These are phyloP conservation scores for Elsinoe arachidis DNA, from an alignment of 2,329 filamentous ascomycete species.

Conservation along the genomic window DNA sequence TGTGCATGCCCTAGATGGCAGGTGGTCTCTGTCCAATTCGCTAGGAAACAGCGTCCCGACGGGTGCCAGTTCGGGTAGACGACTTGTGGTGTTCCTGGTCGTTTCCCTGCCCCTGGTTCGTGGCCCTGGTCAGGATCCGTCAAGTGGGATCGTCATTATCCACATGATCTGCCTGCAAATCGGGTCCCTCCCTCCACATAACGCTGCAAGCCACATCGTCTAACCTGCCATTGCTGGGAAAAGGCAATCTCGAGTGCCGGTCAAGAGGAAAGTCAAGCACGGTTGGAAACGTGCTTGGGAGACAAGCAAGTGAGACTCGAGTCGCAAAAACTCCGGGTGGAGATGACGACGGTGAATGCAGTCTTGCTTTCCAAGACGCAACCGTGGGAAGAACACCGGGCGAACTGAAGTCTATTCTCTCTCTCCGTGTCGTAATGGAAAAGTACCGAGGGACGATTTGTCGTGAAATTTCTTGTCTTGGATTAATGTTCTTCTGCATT, in stretches of 20 bases:
- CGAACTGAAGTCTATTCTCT: not conserved
- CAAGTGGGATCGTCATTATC: not conserved
- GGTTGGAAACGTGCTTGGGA: not conserved
- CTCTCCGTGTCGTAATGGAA: not conserved
- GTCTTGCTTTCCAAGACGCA: not conserved
- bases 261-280: not conserved
- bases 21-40: not conserved
- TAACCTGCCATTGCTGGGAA: not conserved
- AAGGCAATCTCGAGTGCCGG: not conserved
- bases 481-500: too few relatives aligned
- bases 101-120: not conserved
- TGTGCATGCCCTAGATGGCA: slow-evolving; percentile 1
- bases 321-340: not conserved
- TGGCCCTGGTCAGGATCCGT: not conserved
- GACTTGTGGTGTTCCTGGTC: not conserved
- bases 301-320: not conserved
- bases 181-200: not conserved
- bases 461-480: too few relatives aligned
- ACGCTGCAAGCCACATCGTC: not conserved
- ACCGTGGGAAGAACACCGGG: not conserved
- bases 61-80: not conserved
- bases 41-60: not conserved
- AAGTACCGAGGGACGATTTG: not conserved
- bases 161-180: not conserved
- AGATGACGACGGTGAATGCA: not conserved